Conservation (phyloP, 179 eudicot species). For the Carnegiea gigantea region DNA sequence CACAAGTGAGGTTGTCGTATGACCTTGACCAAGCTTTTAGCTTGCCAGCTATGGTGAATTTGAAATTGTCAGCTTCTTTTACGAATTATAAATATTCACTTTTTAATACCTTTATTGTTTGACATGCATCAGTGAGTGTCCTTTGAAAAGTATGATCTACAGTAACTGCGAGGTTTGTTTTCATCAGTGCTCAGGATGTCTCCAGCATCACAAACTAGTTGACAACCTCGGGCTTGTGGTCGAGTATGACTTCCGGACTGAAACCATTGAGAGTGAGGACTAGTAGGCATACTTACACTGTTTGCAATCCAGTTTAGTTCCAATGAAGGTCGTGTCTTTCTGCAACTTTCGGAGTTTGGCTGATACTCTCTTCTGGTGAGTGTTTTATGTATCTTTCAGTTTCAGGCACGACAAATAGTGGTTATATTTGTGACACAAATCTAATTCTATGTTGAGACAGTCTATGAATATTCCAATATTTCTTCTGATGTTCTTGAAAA, state of each 20-base stretch:
- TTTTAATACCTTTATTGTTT: too few relatives aligned
- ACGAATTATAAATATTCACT: neutral
- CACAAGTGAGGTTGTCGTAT: neutral
- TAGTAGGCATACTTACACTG: constrained; percentile 12
- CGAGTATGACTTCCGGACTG: constrained; percentile 79
- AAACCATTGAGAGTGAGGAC: constrained; percentile 31
- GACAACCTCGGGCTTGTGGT: constrained; percentile 91
- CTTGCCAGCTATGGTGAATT: neutral
- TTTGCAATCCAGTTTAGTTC: neutral
- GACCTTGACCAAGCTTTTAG: neutral
- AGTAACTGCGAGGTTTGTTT: constrained; percentile 2
- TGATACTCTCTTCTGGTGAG: constrained; percentile 12
- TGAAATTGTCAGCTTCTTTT: neutral
- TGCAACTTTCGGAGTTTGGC: neutral
- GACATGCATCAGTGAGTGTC: neutral
- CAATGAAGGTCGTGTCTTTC: neutral
- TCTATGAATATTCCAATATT: neutral
- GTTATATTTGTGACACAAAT: neutral
- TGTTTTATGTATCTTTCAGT: neutral
- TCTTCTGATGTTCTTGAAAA: neutral
- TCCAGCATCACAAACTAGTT: constrained; percentile 74
- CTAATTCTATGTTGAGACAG: neutral
- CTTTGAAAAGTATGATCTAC: constrained; percentile 7
- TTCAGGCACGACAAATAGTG: neutral
- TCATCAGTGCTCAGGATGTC: constrained; percentile 83